phyloP scores from a whole-genome alignment of 345 rosid genomes.

The Bruguiera parviflora region DNA sequence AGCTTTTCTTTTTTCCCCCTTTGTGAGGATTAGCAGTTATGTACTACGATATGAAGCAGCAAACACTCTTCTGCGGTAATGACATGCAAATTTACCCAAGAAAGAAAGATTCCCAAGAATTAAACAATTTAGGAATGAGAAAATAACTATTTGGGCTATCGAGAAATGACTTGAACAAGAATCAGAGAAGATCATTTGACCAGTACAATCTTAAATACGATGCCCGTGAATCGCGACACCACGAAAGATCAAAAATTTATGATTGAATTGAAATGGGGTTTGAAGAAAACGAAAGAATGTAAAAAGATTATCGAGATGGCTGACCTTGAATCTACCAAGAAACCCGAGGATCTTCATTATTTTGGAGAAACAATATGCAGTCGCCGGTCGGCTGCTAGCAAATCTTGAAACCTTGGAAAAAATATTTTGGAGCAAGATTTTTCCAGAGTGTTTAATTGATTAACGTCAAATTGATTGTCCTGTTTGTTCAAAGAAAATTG shows the following conservation, averaged over 20 bases:
- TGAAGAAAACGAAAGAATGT: not conserved
- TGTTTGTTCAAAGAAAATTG: not conserved
- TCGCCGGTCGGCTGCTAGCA: not conserved
- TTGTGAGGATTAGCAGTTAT: not conserved
- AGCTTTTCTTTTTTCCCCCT: not conserved
- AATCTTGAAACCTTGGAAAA: not conserved
- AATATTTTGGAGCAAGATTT: not conserved
- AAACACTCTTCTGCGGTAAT: no score
- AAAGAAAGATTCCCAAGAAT: not conserved
- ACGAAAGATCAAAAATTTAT: not conserved
- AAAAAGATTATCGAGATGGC: not conserved
- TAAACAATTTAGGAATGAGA: not conserved
- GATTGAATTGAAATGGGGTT: not conserved
- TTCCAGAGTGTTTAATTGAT: not conserved
- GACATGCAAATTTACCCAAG: not conserved
- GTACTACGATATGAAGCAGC: no score
- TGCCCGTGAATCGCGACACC: not conserved
- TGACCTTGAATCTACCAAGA: slow-evolving; percentile 1
- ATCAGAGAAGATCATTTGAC: no score
- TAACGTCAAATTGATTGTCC: not conserved
- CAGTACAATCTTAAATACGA: no score
- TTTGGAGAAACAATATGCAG: not conserved
- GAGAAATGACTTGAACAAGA: no score
- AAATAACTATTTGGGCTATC: no score
- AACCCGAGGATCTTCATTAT: not conserved